Evolutionary conservation across 768 basidiomycete species (phyloP).

Genomic region (Agrocybe chaxingu): DNA sequence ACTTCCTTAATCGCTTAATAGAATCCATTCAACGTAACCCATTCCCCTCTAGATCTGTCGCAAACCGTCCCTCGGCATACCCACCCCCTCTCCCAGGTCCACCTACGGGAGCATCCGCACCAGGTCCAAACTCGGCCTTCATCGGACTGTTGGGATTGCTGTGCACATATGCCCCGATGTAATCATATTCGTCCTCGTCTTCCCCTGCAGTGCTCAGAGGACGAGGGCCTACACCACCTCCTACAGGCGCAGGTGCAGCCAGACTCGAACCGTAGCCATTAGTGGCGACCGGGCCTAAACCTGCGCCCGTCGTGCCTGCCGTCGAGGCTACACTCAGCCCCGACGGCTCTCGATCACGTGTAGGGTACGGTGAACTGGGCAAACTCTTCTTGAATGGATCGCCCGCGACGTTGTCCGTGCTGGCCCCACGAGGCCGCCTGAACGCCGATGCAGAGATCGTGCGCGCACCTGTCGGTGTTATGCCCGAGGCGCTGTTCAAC

Average conservation of each 20-base stretch:
- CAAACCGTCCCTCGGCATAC: conserved; percentile 18
- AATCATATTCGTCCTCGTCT: conserved; percentile 53
- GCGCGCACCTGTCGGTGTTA: conserved; percentile 35
- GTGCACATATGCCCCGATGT: conserved; percentile 52
- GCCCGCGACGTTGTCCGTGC: conserved; percentile 18
- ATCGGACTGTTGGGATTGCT: conserved; percentile 19
- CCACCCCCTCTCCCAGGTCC: conserved; percentile 13
- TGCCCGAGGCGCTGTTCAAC: conserved; percentile 10
- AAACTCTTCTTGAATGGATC: conserved; percentile 42
- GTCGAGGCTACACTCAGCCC: background rate
- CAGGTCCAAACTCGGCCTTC: conserved; percentile 12
- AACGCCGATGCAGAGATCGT: conserved; percentile 80
- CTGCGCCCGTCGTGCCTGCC: no score
- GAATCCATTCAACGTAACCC: conserved; percentile 3
- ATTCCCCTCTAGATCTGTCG: conserved; percentile 11
- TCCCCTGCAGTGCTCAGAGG: conserved; percentile 13
- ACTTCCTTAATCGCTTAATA: no score
- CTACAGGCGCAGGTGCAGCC: conserved; percentile 1
- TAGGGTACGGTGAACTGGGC: conserved; percentile 40
- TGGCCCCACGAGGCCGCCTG: conserved; percentile 39
- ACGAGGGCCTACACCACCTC: conserved; percentile 10
- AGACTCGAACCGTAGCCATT: no score
- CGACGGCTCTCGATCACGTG: conserved; percentile 1
- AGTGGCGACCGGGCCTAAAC: no score
- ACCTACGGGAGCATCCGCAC: conserved; percentile 5